These are phyloP conservation scores for Helichrysum umbraculigerum DNA, from an alignment of 129 eudicot genomes.

Conservation along the genomic window DNA sequence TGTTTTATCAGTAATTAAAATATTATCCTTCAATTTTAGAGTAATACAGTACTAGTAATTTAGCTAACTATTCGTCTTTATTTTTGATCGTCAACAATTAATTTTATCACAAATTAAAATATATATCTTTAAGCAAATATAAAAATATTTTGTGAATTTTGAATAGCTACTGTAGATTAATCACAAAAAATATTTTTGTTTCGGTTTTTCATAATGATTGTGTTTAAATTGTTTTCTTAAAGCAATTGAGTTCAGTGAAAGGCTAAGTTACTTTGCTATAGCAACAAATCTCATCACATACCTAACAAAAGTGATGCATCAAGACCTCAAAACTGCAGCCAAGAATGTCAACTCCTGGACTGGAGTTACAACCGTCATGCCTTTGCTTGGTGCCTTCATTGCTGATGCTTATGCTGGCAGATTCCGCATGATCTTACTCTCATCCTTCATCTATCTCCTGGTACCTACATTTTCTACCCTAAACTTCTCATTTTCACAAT, in stretches of 20 bases:
- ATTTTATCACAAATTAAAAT: too few species aligned
- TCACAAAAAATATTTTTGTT: too few species aligned
- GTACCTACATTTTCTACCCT: slow-evolving; percentile 27
- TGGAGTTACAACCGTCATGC: slow-evolving; percentile 80
- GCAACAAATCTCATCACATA: slow-evolving; percentile 75
- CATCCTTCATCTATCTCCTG: slow-evolving; percentile 60
- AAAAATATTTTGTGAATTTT: too few species aligned
- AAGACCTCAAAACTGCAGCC: slow-evolving; percentile 79
- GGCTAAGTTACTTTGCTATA: slow-evolving; percentile 75
- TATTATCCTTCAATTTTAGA: too few species aligned
- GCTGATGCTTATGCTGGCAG: slow-evolving; percentile 89
- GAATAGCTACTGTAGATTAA: too few species aligned
- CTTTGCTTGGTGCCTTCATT: slow-evolving; percentile 71
- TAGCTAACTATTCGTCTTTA: too few species aligned
- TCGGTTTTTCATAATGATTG: too few species aligned
- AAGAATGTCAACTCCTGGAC: slow-evolving; percentile 66
- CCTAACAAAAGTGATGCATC: slow-evolving; percentile 64
- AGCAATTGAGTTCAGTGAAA: slow-evolving; percentile 85
- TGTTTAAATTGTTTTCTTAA: background rate
- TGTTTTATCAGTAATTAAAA: too few species aligned
- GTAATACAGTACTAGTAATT: too few species aligned
- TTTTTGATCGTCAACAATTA: too few species aligned
- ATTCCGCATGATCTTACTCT: slow-evolving; percentile 55
- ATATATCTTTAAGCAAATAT: too few species aligned
- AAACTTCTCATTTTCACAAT: slow-evolving; percentile 36